Conservation (phyloP, 495 filamentous ascomycete species). For the Talaromyces borbonicus region DNA sequence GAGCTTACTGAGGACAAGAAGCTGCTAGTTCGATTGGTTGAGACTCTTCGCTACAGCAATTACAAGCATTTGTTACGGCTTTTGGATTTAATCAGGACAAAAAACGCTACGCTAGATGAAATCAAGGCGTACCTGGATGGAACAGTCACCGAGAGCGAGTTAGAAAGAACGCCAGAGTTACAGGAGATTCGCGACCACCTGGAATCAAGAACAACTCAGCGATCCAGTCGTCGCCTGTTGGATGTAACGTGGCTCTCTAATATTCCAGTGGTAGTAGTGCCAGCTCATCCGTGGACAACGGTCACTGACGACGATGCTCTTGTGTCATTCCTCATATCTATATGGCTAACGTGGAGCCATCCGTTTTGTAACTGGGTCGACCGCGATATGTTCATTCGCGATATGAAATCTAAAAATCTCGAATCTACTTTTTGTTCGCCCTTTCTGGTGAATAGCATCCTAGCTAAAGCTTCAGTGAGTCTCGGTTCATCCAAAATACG, state of each 20-base stretch:
- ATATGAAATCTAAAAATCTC: constrained; percentile 24
- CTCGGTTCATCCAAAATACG: neutral
- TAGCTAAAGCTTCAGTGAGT: constrained; percentile 28
- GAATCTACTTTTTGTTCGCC: constrained; percentile 30
- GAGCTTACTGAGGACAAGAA: constrained; percentile 22
- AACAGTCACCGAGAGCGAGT: constrained; percentile 14
- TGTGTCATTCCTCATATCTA: constrained; percentile 37
- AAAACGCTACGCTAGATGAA: constrained; percentile 22
- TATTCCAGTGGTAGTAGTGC: constrained; percentile 20
- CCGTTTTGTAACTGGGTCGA: constrained; percentile 33
- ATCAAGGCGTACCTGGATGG: constrained; percentile 23
- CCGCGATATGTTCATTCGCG: constrained; percentile 28
- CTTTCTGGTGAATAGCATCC: constrained; percentile 38
- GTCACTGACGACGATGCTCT: constrained; percentile 36
- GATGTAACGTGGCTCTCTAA: constrained; percentile 16
- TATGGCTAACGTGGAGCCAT: constrained; percentile 37
- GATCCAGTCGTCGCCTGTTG: constrained; percentile 15
- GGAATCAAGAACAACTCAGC: constrained; percentile 7
- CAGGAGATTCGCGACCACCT: constrained; percentile 7
- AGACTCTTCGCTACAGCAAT: constrained; percentile 17
- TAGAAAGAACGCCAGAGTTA: constrained; percentile 13
- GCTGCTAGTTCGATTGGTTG: constrained; percentile 19
- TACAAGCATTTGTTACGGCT: constrained; percentile 14
- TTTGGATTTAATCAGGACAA: constrained; percentile 25
- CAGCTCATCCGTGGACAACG: constrained; percentile 36